Conservation (phyloP, 1,139 yeast genomes). For the Hyphopichia fennica region DNA sequence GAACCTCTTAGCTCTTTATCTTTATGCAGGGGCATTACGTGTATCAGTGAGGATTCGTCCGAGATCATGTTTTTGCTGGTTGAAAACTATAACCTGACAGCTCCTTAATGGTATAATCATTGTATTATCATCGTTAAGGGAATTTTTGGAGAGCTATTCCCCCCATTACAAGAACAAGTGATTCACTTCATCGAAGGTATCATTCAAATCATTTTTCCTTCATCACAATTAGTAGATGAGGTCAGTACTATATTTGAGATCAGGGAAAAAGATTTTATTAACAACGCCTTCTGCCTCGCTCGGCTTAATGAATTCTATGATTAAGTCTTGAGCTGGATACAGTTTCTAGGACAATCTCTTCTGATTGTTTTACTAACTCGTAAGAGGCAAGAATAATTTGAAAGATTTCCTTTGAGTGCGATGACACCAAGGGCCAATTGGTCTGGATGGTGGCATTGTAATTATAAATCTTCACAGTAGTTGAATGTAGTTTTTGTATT, state of each 20-base stretch:
- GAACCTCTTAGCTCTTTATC: slow-evolving; percentile 57
- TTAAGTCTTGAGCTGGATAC: slow-evolving; percentile 63
- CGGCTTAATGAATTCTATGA: slow-evolving; percentile 38
- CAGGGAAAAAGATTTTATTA: slow-evolving; percentile 6
- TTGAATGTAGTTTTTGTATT: neutral
- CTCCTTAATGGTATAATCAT: slow-evolving; percentile 65
- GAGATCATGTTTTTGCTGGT: slow-evolving; percentile 99
- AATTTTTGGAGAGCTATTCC: slow-evolving; percentile 63
- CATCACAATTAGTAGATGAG: slow-evolving; percentile 14
- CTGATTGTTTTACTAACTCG: slow-evolving; percentile 9
- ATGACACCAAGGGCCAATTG: slow-evolving; percentile 50
- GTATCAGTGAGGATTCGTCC: slow-evolving; percentile 99
- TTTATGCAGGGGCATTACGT: slow-evolving; percentile 99
- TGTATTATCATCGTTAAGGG: slow-evolving; percentile 53
- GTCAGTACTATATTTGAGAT: slow-evolving; percentile 19
- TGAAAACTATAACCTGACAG: slow-evolving; percentile 99
- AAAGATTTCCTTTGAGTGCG: slow-evolving; percentile 75
- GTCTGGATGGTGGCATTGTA: slow-evolving; percentile 65
- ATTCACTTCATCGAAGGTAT: slow-evolving; percentile 38
- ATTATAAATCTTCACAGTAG: slow-evolving; percentile 62
- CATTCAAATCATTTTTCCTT: neutral
- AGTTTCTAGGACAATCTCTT: slow-evolving; percentile 2
- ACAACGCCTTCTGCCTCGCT: slow-evolving; percentile 69
- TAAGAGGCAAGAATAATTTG: slow-evolving; percentile 59
- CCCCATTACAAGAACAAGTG: slow-evolving; percentile 7